Base-by-base conservation (phyloP, 495 filamentous ascomycete species). In the Neurospora tetrasperma region DNA sequence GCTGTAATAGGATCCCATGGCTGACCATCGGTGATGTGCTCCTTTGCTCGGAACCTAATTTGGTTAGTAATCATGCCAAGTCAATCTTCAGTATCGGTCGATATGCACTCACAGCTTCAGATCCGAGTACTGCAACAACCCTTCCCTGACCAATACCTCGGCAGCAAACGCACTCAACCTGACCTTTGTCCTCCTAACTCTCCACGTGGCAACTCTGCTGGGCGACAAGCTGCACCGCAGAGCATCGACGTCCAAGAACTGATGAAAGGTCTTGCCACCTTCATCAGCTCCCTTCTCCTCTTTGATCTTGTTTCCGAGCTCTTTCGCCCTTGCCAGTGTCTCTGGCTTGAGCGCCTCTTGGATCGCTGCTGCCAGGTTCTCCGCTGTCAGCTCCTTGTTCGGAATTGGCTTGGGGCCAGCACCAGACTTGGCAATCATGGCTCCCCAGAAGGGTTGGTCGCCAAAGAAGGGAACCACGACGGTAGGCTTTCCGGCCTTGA, bases 381-480 rank as follows among this genome's bases (percentile, higher is more conserved):
- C 85, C 0, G 86, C 84, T 0, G 87, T 93, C 31, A 96, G 82
- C 31, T 88, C 84, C 75, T 90, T 91, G 79, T 89, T 86, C 0
- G 91, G 90, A 72, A 94, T 91, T 0, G 93, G 92, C 0, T 79
- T 75, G 0, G 92, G 92, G 4, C 93, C 93, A 1, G 92, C 93
- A 6, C 91, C 90, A 20, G 91, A 89, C 62, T 81, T 84, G 4
- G 89, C 89, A 27, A 95, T 87, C 86, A 95, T 92, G 2, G 86
- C 82, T 20, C 92, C 93, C 93, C 93, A 95, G 74, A 94, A 95
- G 2, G 91, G 90, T 77, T 95, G 92, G 72, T 95, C 93, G 5
- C 93, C 93, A 76, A 96, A 95, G 82, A 96, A 96, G 0, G 93
- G 93, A 10, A 96, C 88, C 35, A 96, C 85, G 2, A 92, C 85